Percentiles rank a stretch among this genome's conserved stretches.
These are phyloP conservation scores for Euryodendron excelsum DNA, from an alignment of 148 eudicot genomes.

Conservation along the genomic window DNA sequence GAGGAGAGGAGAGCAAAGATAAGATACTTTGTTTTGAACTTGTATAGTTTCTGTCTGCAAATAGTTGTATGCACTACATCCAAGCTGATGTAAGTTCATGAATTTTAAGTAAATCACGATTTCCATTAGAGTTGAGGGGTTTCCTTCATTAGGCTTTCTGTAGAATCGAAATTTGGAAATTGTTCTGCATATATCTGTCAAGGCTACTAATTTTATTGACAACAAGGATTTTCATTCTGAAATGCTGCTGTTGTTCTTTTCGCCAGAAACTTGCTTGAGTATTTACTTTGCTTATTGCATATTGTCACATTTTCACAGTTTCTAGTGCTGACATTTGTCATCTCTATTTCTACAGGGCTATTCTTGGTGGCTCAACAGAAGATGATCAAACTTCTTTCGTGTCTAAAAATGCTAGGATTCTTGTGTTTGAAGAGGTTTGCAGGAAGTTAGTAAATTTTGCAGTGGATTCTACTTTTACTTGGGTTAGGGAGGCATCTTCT, in stretches of 20 bases:
- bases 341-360: conserved; percentile 53
- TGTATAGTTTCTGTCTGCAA: too few species aligned
- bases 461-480: conserved; percentile 53
- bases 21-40: too few species aligned
- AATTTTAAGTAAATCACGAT: too few species aligned
- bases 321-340: background rate
- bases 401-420: conserved; percentile 40
- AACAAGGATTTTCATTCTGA: background rate
- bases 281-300: background rate
- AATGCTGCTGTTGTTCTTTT: background rate
- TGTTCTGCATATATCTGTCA: background rate
- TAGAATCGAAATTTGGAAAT: too few species aligned
- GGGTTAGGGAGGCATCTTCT: conserved; percentile 49
- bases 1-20: too few species aligned
- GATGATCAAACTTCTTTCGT: conserved; percentile 53
- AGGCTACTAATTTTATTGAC: background rate
- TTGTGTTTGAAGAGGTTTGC: conserved; percentile 52
- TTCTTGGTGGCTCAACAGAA: conserved; percentile 62
- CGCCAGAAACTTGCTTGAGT: background rate
- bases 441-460: conserved; percentile 47
- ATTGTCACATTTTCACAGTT: background rate
- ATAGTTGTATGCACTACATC: too few species aligned
- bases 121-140: too few species aligned
- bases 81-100: too few species aligned
- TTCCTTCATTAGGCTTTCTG: too few species aligned